phyloP scores from a whole-genome alignment of 257 asterid species.

The Lantana camara region DNA sequence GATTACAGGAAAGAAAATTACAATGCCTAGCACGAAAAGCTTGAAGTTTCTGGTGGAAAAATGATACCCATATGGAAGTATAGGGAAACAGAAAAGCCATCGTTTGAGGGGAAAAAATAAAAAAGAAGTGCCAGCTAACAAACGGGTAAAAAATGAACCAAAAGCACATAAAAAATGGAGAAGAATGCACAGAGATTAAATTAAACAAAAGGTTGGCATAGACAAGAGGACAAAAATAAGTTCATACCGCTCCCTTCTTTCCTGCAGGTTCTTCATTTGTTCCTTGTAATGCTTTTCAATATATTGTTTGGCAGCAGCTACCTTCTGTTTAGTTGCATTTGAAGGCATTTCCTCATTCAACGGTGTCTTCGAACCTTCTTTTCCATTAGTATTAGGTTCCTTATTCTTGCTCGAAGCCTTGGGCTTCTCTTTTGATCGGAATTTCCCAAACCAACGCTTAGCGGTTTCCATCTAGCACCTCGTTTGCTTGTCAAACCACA shows the following conservation, averaged over 20 bases:
- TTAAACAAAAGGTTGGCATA: conserved; percentile 15
- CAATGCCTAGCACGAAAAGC: conserved; percentile 9
- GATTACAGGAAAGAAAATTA: background rate
- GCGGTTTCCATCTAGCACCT: conserved; percentile 61
- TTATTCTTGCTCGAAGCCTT: conserved; percentile 67
- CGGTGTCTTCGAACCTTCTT: conserved; percentile 62
- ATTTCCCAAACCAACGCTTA: conserved; percentile 70
- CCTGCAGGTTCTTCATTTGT: conserved; percentile 96
- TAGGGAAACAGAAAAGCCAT: conserved; percentile 14
- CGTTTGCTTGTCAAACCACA: conserved; percentile 33
- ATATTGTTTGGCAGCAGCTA: conserved; percentile 94
- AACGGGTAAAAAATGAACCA: background rate
- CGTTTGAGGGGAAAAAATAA: conserved; percentile 2
- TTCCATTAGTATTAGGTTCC: conserved; percentile 57
- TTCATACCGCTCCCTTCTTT: conserved; percentile 85
- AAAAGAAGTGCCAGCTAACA: conserved; percentile 1
- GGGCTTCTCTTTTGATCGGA: conserved; percentile 68
- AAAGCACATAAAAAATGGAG: background rate
- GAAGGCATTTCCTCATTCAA: conserved; percentile 77
- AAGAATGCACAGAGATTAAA: conserved; percentile 9
- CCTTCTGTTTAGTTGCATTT: conserved; percentile 95
- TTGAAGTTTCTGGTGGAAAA: background rate
- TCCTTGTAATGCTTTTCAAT: conserved; percentile 97
- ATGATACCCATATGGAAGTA: background rate
- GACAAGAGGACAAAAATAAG: conserved; percentile 8